A percentile compares a stretch with the other conserved stretches of the same genome.
Conservation (phyloP, 1,284 basidiomycete species). For the Cutaneotrichosporon sp. region DNA sequence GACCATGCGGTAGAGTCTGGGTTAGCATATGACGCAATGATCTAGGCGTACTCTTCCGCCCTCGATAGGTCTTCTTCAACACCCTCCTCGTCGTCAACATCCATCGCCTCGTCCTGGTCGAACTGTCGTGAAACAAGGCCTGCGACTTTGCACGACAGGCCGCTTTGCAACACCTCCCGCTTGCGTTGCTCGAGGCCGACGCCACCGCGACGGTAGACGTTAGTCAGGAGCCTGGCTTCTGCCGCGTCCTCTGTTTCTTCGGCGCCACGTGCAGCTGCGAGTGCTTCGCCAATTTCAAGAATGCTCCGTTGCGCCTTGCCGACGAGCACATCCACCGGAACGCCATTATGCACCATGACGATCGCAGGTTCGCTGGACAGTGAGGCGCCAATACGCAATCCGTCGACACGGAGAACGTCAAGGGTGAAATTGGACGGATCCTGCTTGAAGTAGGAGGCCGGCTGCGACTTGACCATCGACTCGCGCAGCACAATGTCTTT, state of each 20-base stretch:
- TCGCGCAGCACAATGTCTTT: constrained; percentile 32
- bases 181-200: constrained; percentile 28
- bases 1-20: constrained; percentile 8
- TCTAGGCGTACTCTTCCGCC: constrained; percentile 27
- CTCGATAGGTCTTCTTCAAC: constrained; percentile 11
- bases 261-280: constrained; percentile 11
- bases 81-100: background rate
- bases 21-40: background rate
- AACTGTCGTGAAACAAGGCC: constrained; percentile 17
- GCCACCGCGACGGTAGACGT: constrained; percentile 26
- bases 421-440: constrained; percentile 30
- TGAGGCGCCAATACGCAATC: constrained; percentile 22
- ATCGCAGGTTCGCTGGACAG: constrained; percentile 33
- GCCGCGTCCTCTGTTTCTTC: constrained; percentile 25
- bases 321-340: constrained; percentile 23
- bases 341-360: constrained; percentile 28
- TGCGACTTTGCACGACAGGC: constrained; percentile 24
- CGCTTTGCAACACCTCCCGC: constrained; percentile 12
- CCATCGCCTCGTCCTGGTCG: constrained; percentile 2
- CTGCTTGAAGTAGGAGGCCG: constrained; percentile 5
- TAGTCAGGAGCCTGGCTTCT: constrained; percentile 15
- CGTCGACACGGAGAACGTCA: constrained; percentile 29
- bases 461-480: constrained; percentile 37
- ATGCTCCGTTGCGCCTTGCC: constrained; percentile 19
- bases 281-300: constrained; percentile 19